Evolutionary conservation across 2,329 filamentous ascomycete species (phyloP).

Genomic region (Bipolaris zeicola): DNA sequence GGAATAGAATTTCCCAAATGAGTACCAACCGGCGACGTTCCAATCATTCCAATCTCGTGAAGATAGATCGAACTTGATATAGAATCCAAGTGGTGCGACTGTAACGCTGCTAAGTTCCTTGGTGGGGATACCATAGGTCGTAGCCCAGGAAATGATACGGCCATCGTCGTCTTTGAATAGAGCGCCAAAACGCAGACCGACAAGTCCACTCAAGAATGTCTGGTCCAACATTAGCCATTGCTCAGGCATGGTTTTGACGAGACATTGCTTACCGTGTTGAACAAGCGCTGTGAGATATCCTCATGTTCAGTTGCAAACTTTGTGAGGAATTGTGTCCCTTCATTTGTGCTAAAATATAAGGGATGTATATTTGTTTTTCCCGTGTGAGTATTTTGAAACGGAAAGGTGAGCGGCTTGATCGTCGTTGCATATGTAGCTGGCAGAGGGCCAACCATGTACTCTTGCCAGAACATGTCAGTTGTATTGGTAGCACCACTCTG

Average conservation of each 20-base stretch:
- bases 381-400: slow-evolving; percentile 25
- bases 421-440: slow-evolving; percentile 52
- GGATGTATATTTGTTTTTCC: slow-evolving; percentile 21
- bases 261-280: slow-evolving; percentile 26
- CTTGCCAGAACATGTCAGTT: slow-evolving; percentile 44
- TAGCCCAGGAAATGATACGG: slow-evolving; percentile 55
- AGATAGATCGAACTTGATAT: slow-evolving; percentile 54
- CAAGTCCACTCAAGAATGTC: slow-evolving; percentile 22
- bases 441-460: slow-evolving; percentile 59
- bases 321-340: slow-evolving; percentile 12
- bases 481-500: slow-evolving; percentile 16
- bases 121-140: slow-evolving; percentile 50
- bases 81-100: slow-evolving; percentile 55
- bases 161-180: slow-evolving; percentile 40
- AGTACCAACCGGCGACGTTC: slow-evolving; percentile 60
- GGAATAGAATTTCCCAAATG: slow-evolving; percentile 60
- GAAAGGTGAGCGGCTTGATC: slow-evolving; percentile 25
- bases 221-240: slow-evolving; percentile 2
- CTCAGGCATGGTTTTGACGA: neutral
- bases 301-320: slow-evolving; percentile 21
- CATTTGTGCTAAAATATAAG: slow-evolving; percentile 9
- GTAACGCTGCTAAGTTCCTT: slow-evolving; percentile 52
- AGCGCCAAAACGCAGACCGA: slow-evolving; percentile 37
- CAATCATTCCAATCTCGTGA: slow-evolving; percentile 59
- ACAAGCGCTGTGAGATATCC: slow-evolving; percentile 30